Conservation (phyloP, 2,329 filamentous ascomycete genomes). For the Furcasterigmium furcatum region DNA sequence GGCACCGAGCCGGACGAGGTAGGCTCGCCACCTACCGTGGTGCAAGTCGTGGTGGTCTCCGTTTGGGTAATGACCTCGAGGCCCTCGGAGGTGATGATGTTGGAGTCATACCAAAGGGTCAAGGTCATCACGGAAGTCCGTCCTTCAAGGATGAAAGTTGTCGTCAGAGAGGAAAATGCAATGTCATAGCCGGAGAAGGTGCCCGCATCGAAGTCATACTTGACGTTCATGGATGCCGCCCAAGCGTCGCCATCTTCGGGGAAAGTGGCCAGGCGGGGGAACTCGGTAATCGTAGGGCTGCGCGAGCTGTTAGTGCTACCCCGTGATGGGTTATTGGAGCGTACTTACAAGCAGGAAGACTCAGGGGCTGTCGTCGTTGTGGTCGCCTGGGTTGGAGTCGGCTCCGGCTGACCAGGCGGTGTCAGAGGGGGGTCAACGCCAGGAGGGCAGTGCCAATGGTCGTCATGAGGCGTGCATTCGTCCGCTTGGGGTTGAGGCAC, state of each 20-base stretch:
- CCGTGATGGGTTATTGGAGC: not conserved
- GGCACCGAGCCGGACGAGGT: not conserved
- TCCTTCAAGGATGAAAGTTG: not conserved
- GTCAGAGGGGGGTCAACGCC: not conserved
- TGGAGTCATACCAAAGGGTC: not conserved
- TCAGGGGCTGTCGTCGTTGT: not conserved
- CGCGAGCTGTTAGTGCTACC: not conserved
- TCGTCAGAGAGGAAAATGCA: not conserved
- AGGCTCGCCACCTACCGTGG: not conserved
- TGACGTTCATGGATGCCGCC: not conserved
- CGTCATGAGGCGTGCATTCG: slow-evolving; percentile 2
- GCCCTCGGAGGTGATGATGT: not conserved
- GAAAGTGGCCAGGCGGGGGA: not conserved
- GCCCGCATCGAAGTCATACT: not conserved
- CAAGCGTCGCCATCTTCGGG: not conserved
- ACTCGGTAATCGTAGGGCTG: not conserved
- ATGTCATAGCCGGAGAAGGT: not conserved
- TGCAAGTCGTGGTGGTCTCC: not conserved
- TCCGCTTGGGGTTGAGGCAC: no score
- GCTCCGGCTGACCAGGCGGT: not conserved
- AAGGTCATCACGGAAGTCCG: not conserved
- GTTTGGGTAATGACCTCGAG: not conserved
- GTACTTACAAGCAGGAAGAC: not conserved
- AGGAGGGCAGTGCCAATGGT: slow-evolving; percentile 10
- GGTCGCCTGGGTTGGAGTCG: not conserved